These are phyloP conservation scores for Pseudogymnoascus sp. DNA, from an alignment of 2,329 filamentous ascomycete genomes.

Conservation along the genomic window DNA sequence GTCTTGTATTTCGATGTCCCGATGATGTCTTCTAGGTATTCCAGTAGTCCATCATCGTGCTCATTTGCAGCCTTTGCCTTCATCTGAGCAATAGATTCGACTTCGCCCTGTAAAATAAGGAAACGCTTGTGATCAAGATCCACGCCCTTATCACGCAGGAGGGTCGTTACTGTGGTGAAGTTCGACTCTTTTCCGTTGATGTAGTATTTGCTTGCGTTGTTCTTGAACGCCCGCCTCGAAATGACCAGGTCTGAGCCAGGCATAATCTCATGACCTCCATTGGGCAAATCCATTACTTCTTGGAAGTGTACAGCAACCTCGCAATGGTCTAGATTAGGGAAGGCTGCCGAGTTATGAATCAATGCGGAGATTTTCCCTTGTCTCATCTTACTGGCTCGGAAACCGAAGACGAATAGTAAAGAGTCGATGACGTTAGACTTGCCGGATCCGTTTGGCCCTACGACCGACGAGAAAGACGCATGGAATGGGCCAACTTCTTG, in stretches of 20 bases:
- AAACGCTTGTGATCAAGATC: slow-evolving; percentile 98
- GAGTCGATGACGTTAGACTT: slow-evolving; percentile 99
- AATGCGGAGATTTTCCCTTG: slow-evolving; percentile 96
- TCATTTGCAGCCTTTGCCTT: slow-evolving; percentile 92
- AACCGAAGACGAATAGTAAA: slow-evolving; percentile 96
- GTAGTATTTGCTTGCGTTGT: slow-evolving; percentile 97
- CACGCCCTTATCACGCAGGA: slow-evolving; percentile 80
- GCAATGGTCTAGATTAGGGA: slow-evolving; percentile 78
- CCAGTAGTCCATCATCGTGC: slow-evolving; percentile 89
- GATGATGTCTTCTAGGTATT: slow-evolving; percentile 97
- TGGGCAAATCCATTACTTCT: slow-evolving; percentile 82
- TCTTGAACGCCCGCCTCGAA: slow-evolving; percentile 89
- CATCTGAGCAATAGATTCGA: slow-evolving; percentile 98
- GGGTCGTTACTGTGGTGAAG: slow-evolving; percentile 81
- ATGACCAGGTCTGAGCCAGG: slow-evolving; percentile 80
- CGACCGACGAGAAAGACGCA: slow-evolving; percentile 92
- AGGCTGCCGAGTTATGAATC: slow-evolving; percentile 90
- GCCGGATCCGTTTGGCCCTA: slow-evolving; percentile 94
- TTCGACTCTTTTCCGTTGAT: slow-evolving; percentile 85
- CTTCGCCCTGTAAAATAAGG: slow-evolving; percentile 91
- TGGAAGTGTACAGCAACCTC: slow-evolving; percentile 97
- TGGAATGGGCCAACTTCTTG: slow-evolving; percentile 97
- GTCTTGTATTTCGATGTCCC: slow-evolving; percentile 98
- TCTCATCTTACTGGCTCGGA: slow-evolving; percentile 97
- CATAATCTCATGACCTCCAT: slow-evolving; percentile 65